Percentiles rank a stretch among this genome's conserved stretches.
Conservation (phyloP, 306 rosid species). For the Fagus sylvatica region DNA sequence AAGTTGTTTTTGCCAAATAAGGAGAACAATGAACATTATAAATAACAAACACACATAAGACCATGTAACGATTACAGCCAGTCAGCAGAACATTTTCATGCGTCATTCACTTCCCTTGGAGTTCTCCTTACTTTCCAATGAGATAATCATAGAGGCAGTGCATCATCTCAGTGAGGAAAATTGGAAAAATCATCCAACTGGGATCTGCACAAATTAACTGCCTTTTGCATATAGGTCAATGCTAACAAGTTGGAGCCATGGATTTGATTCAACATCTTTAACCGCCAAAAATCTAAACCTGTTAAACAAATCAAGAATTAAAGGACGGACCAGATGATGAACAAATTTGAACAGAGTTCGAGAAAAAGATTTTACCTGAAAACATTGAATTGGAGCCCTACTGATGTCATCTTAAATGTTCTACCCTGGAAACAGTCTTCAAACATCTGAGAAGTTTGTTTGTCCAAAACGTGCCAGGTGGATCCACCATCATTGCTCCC, state of each 20-base stretch:
- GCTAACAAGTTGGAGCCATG: constrained; percentile 84
- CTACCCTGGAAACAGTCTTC: constrained; percentile 64
- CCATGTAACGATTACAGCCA: too few species aligned
- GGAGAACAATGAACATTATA: too few species aligned
- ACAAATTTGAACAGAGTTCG: background rate
- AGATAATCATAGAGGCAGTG: background rate
- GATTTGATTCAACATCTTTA: constrained; percentile 50
- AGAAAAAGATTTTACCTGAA: constrained; percentile 53
- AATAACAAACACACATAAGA: too few species aligned
- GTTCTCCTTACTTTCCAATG: background rate
- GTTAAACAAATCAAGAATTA: constrained; percentile 16
- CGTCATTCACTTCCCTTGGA: too few species aligned
- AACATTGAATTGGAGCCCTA: constrained; percentile 42
- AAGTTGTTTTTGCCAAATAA: too few species aligned
- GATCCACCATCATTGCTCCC: constrained; percentile 75
- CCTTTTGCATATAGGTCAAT: constrained; percentile 67
- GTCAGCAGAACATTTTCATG: too few species aligned
- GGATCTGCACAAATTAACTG: background rate
- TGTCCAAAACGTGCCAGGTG: constrained; percentile 73
- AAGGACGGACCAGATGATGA: background rate
- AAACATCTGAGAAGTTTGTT: constrained; percentile 62
- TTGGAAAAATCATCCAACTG: background rate
- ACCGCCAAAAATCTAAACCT: constrained; percentile 80
- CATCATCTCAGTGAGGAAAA: background rate
- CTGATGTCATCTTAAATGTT: constrained; percentile 49